phyloP scores from a whole-genome alignment of 805 yeast species.

The Pichia membranifaciens region DNA sequence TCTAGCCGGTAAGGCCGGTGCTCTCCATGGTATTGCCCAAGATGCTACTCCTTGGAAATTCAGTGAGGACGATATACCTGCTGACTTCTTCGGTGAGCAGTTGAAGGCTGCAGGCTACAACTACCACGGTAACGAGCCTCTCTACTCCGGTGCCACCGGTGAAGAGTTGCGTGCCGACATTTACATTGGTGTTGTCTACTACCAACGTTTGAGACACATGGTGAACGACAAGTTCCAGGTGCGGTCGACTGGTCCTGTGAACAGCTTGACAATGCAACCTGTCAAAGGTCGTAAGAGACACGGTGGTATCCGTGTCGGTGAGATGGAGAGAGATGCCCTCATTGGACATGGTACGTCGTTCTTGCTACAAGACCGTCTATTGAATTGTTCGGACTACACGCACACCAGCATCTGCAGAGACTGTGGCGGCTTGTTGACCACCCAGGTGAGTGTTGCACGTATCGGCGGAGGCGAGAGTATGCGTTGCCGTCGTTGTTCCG shows the following conservation, averaged over 20 bases:
- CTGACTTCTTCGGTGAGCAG: slow-evolving; percentile 96
- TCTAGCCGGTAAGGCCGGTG: slow-evolving; percentile 98
- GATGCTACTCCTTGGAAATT: slow-evolving; percentile 97
- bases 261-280: slow-evolving; percentile 96
- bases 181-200: slow-evolving; percentile 93
- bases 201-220: slow-evolving; percentile 98
- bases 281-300: slow-evolving; percentile 98
- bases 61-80: slow-evolving; percentile 88
- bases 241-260: slow-evolving; percentile 97
- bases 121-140: slow-evolving; percentile 97
- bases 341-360: slow-evolving; percentile 98
- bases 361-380: slow-evolving; percentile 86
- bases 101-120: slow-evolving; percentile 83
- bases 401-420: slow-evolving; percentile 85
- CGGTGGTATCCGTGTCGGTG: slow-evolving; percentile 99
- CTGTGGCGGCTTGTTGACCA: slow-evolving; percentile 88
- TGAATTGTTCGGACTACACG: slow-evolving; percentile 93
- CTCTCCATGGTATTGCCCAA: slow-evolving; percentile 94
- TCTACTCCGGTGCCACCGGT: slow-evolving; percentile 98
- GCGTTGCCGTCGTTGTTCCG: slow-evolving; percentile 90
- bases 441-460: slow-evolving; percentile 87
- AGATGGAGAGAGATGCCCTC: slow-evolving; percentile 98
- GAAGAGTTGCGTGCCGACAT: slow-evolving; percentile 95
- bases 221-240: slow-evolving; percentile 99
- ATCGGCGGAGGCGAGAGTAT: slow-evolving; percentile 73